Base-by-base conservation (phyloP, 768 basidiomycete genomes). In the Boletus vinaceobasis region DNA sequence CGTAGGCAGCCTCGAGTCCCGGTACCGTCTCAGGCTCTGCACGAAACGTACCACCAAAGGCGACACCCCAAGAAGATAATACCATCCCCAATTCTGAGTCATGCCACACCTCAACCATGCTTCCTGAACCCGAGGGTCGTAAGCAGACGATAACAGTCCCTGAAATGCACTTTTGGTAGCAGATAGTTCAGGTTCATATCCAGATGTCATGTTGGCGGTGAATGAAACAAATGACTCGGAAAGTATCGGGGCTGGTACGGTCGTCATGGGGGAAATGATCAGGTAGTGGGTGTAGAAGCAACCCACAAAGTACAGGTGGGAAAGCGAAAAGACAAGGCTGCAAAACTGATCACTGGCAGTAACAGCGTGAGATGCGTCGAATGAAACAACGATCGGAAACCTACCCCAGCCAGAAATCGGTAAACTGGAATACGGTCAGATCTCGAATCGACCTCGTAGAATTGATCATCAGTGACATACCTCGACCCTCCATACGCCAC, bases 391-490 rank as follows among this genome's bases (percentile, higher is more conserved):
- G 21, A 10, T 38, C 40, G 11, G 21, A 32, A 27, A 63, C 79
- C 43, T 67, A 88, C 87, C 88, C 90, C 70, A 92, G 76, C 90
- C 90, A 93, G 83, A 91, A 91, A 76, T 91, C 89, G 7, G 85
- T 74, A 65, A 93, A 93, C 85, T 88, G 55, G 1, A 36, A 43
- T 23, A 36, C 5, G 17, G 37, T 57, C 57, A 51, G 50, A 52
- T 32, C 31, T 37, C 15, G 21, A 32, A 26, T 26, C 26, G n/a
- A 36, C 32, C 9, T 17, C 19, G 13, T 48, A 21, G 39, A 37
- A 46, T 48, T 14, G 42, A 7, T 10, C 39, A 29, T n/a, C 9
- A 5, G 11, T 37, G 60, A 59, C 36, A 37, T 37, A 90, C 89
- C 79, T 93, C 90, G 51, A 96, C 93, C 14, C 75, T 78, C 48